Conservation (phyloP, 2,329 filamentous ascomycete species). For the Colletotrichum siamense region DNA sequence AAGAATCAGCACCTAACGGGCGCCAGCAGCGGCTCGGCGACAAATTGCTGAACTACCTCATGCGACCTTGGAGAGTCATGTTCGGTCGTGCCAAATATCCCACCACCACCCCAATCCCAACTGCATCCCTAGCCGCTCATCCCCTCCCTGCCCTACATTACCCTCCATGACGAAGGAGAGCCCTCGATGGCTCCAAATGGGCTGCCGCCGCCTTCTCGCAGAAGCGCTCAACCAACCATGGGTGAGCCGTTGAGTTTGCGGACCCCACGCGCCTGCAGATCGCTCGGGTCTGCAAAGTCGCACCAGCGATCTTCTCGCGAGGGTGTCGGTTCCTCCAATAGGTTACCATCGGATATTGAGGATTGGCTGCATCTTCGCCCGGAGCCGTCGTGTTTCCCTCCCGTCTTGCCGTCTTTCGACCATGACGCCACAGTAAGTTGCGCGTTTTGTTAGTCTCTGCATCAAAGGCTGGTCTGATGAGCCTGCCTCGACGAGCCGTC, state of each 20-base stretch:
- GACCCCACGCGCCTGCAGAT: conserved; percentile 18
- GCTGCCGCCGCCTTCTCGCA: neutral
- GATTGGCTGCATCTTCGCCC: neutral
- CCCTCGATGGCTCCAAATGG: neutral
- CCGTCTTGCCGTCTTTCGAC: neutral
- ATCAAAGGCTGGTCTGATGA: neutral
- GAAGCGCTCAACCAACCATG: conserved; percentile 4
- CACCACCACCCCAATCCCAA: neutral
- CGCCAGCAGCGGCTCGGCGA: conserved; percentile 15
- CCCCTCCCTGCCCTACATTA: neutral
- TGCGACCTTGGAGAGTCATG: neutral
- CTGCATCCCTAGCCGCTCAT: neutral
- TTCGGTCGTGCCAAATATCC: neutral
- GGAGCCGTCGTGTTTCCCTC: neutral
- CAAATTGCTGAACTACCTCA: neutral
- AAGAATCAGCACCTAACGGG: conserved; percentile 8
- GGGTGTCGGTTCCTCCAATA: conserved; percentile 8
- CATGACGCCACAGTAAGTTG: neutral
- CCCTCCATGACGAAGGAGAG: neutral
- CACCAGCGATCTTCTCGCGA: conserved; percentile 1
- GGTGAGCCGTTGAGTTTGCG: neutral
- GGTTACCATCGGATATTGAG: neutral
- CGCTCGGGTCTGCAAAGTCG: neutral
- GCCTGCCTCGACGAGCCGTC: neutral
- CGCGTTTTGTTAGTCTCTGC: neutral